Evolutionary conservation across 768 basidiomycete genomes (phyloP).

Genomic region (Lactarius sp.): DNA sequence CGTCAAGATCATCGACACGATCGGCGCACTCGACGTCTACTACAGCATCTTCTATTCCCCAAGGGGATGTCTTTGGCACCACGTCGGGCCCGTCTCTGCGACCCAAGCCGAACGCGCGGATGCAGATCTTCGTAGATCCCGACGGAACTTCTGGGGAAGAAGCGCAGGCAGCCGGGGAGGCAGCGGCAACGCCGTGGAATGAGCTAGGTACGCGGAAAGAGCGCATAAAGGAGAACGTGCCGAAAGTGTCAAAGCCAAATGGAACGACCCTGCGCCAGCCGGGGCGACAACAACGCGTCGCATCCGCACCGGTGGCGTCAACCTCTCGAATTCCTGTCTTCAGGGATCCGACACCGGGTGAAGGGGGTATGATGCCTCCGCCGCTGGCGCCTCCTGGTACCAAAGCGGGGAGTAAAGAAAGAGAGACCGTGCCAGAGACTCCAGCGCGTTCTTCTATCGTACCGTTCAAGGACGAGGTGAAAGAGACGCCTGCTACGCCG

Average conservation of each 20-base stretch:
- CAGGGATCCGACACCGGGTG: conserved; percentile 52
- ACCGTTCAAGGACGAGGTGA: conserved; percentile 30
- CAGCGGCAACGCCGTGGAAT: conserved; percentile 48
- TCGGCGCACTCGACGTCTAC: conserved; percentile 31
- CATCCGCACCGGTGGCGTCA: conserved; percentile 38
- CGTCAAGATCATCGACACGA: conserved; percentile 26
- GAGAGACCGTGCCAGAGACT: conserved; percentile 33
- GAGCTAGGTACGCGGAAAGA: conserved; percentile 75
- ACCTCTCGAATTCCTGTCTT: conserved; percentile 59
- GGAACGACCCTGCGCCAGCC: conserved; percentile 65
- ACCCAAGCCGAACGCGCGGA: conserved; percentile 48
- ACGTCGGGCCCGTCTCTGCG: conserved; percentile 29
- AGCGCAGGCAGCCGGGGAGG: conserved; percentile 37
- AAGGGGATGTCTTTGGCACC: conserved; percentile 31
- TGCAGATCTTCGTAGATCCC: conserved; percentile 74
- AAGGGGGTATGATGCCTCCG: conserved; percentile 22
- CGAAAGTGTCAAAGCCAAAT: conserved; percentile 60
- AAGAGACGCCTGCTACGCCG: conserved; percentile 42
- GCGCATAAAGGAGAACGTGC: conserved; percentile 73
- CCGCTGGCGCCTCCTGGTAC: conserved; percentile 38
- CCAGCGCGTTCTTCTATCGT: conserved; percentile 30
- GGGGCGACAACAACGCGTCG: conserved; percentile 50
- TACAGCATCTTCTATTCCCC: conserved; percentile 23
- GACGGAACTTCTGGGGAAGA: conserved; percentile 48
- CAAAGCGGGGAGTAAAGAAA: conserved; percentile 27